Evolutionary conservation across 1,284 basidiomycete genomes (phyloP).

Genomic region (Apiotrichum siamense): DNA sequence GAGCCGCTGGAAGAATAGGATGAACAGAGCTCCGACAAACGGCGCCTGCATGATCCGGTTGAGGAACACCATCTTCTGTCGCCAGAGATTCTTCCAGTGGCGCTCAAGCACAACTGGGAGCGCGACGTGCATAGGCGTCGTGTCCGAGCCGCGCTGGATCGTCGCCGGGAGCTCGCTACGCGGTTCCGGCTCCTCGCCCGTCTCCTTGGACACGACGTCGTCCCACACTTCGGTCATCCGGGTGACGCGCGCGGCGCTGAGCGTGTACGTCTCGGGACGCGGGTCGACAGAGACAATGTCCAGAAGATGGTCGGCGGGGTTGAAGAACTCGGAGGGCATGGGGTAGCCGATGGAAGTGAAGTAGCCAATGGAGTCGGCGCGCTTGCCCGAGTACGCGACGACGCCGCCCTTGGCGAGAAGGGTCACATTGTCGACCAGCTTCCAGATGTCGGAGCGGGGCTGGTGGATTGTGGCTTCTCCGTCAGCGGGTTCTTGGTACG

Average conservation of each 20-base stretch:
- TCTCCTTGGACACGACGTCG: constrained; percentile 7
- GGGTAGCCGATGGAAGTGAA: constrained; percentile 43
- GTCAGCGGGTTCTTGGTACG: neutral
- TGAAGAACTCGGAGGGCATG: constrained; percentile 44
- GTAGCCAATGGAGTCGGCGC: constrained; percentile 34
- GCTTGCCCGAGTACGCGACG: constrained; percentile 39
- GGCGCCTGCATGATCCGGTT: constrained; percentile 45
- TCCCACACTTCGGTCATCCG: constrained; percentile 22
- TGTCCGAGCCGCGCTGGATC: constrained; percentile 17
- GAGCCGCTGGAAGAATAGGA: constrained; percentile 48
- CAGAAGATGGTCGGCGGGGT: constrained; percentile 48
- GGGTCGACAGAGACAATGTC: constrained; percentile 48
- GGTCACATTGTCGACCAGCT: constrained; percentile 51
- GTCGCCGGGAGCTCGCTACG: neutral
- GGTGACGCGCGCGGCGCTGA: constrained; percentile 21
- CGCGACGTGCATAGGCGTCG: constrained; percentile 42
- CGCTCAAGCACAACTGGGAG: constrained; percentile 45
- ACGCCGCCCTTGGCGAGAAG: constrained; percentile 53
- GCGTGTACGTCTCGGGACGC: constrained; percentile 20
- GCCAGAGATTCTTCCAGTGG: constrained; percentile 46
- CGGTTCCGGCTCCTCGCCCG: constrained; percentile 7
- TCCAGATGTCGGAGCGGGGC: constrained; percentile 53
- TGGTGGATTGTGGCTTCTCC: constrained; percentile 53
- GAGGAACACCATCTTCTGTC: constrained; percentile 46
- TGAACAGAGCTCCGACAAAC: constrained; percentile 43